Conservation (phyloP, 106 monocot genomes). For the Dendrobium chrysotoxum region DNA sequence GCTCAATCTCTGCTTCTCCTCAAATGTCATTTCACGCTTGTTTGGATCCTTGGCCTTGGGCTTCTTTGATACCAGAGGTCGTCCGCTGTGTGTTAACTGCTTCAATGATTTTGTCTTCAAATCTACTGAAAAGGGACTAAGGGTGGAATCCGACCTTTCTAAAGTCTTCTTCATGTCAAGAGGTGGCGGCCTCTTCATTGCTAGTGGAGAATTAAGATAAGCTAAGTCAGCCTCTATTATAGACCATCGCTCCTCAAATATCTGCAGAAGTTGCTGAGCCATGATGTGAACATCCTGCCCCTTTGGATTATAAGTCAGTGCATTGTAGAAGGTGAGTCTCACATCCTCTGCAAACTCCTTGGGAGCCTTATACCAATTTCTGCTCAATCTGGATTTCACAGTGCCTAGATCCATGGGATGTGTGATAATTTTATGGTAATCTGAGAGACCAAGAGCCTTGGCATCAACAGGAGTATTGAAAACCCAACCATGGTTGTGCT, state of each 20-base stretch:
- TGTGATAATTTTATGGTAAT: slow-evolving; percentile 72
- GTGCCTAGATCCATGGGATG: slow-evolving; percentile 95
- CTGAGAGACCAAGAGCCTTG: slow-evolving; percentile 59
- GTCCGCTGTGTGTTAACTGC: slow-evolving; percentile 10
- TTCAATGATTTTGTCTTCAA: slow-evolving; percentile 25
- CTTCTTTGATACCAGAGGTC: slow-evolving; percentile 40
- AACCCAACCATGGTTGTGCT: slow-evolving; percentile 84
- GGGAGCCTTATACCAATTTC: slow-evolving; percentile 68
- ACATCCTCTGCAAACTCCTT: slow-evolving; percentile 89
- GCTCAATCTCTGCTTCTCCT: slow-evolving; percentile 65
- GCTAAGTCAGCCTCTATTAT: slow-evolving; percentile 53
- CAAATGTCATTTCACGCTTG: slow-evolving; percentile 67
- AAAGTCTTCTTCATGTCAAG: slow-evolving; percentile 36
- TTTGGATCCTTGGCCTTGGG: slow-evolving; percentile 70
- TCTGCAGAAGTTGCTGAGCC: slow-evolving; percentile 57
- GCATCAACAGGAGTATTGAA: slow-evolving; percentile 85
- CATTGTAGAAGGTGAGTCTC: slow-evolving; percentile 88
- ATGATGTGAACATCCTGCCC: slow-evolving; percentile 84
- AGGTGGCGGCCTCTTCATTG: slow-evolving; percentile 36
- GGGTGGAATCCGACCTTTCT: slow-evolving; percentile 57
- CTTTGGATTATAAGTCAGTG: slow-evolving; percentile 87
- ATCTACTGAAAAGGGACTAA: slow-evolving; percentile 24
- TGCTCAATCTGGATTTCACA: slow-evolving; percentile 47
- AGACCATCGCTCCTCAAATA: slow-evolving; percentile 84
- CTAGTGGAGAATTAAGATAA: slow-evolving; percentile 12